These are phyloP conservation scores for Erythrobasidium hasegawianum DNA, from an alignment of 1,284 basidiomycete species.

Conservation along the genomic window DNA sequence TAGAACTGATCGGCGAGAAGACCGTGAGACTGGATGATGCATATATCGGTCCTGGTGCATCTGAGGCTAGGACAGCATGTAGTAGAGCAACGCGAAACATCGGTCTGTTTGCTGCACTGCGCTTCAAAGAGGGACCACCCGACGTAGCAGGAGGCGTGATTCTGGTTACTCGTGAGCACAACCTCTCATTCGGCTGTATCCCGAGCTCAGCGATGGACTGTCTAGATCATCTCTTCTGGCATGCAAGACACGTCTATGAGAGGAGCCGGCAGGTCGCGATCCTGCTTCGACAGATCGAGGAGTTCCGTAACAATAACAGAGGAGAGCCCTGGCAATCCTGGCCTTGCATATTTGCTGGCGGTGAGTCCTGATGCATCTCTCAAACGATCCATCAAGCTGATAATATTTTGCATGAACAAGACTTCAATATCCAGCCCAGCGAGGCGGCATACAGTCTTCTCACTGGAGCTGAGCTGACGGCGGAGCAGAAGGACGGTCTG, in stretches of 20 bases:
- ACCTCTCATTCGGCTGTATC: too few relatives aligned
- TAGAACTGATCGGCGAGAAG: conserved; percentile 30
- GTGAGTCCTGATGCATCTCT: conserved; percentile 51
- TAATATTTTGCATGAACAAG: too few relatives aligned
- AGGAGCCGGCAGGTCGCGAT: conserved; percentile 62
- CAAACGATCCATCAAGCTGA: too few relatives aligned
- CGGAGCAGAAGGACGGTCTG: conserved; percentile 58
- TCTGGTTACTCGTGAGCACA: conserved; percentile 66
- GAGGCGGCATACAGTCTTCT: conserved; percentile 81
- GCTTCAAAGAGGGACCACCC: conserved; percentile 51
- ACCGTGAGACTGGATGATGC: conserved; percentile 36
- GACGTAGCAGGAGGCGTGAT: conserved; percentile 55
- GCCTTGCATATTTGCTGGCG: conserved; percentile 79
- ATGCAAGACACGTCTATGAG: conserved; percentile 66
- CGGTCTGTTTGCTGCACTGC: conserved; percentile 66
- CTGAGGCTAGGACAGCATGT: conserved; percentile 27
- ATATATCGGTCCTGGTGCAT: not conserved
- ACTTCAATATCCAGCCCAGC: conserved; percentile 86
- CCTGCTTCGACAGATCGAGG: conserved; percentile 62
- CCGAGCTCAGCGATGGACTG: too few relatives aligned
- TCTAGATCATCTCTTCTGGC: conserved; percentile 55
- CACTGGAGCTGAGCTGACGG: conserved; percentile 55
- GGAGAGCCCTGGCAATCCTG: conserved; percentile 56
- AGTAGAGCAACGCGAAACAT: conserved; percentile 67
- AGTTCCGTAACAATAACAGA: conserved; percentile 55